These are phyloP conservation scores for Alternaria viburni DNA, from an alignment of 2,329 filamentous ascomycete species.

Conservation along the genomic window DNA sequence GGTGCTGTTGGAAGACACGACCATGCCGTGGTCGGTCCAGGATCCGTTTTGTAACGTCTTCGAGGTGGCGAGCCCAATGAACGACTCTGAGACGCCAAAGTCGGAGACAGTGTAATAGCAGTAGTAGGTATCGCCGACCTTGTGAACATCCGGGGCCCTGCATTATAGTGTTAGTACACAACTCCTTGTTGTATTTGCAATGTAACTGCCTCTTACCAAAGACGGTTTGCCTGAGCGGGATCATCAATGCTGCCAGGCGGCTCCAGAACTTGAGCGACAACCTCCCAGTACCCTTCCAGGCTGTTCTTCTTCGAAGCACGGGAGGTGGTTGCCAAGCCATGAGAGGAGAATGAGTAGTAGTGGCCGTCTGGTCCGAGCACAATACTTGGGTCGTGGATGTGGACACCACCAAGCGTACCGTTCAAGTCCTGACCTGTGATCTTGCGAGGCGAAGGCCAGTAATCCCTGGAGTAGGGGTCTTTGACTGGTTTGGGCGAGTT, in stretches of 20 bases:
- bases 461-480: neutral
- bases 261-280: constrained; percentile 6
- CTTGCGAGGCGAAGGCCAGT: constrained; percentile 4
- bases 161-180: neutral
- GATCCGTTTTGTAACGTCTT: constrained; percentile 55
- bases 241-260: constrained; percentile 10
- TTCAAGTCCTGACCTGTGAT: constrained; percentile 9
- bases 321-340: constrained; percentile 7
- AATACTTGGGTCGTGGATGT: constrained; percentile 11
- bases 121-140: constrained; percentile 56
- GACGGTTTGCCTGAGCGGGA: constrained; percentile 4
- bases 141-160: constrained; percentile 23
- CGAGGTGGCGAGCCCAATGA: constrained; percentile 62
- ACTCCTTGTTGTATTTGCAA: too few species aligned
- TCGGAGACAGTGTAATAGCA: constrained; percentile 67
- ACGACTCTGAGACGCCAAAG: constrained; percentile 63
- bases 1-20: constrained; percentile 46
- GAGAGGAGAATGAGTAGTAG: constrained; percentile 12
- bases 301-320: constrained; percentile 12
- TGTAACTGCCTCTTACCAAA: neutral
- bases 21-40: constrained; percentile 64
- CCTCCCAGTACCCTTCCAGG: constrained; percentile 9
- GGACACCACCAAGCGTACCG: constrained; percentile 9
- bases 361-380: constrained; percentile 11
- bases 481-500: neutral